A percentile compares a stretch with the other conserved stretches of the same genome.
phyloP scores from a whole-genome alignment of 1,139 yeast genomes.

The Magnusiomyces magnusii region DNA sequence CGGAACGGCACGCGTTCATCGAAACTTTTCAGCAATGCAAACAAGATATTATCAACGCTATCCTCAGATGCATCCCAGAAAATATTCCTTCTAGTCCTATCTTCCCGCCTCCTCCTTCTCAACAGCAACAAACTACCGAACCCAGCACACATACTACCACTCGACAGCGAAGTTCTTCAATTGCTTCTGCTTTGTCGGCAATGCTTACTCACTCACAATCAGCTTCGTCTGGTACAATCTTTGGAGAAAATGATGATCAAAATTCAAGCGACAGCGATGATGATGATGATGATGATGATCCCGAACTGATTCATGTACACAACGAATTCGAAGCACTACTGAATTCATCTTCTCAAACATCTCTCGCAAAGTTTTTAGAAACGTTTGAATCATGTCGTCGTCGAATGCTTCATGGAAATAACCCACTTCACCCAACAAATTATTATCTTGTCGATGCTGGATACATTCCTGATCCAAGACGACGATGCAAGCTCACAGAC shows the following conservation, averaged over 20 bases:
- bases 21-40: constrained; percentile 2
- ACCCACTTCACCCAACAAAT: neutral
- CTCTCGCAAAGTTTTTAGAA: constrained; percentile 1
- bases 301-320: neutral
- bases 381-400: constrained; percentile 2
- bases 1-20: neutral
- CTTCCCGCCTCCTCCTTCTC: neutral
- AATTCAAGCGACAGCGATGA: neutral
- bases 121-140: neutral
- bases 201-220: neutral
- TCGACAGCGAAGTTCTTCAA: neutral
- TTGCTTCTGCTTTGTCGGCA: neutral
- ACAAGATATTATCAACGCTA: constrained; percentile 1
- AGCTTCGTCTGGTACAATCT: neutral
- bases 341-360: neutral
- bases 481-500: neutral
- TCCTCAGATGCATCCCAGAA: constrained; percentile 2
- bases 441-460: constrained; percentile 6
- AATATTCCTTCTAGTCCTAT: neutral
- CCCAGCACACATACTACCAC: neutral
- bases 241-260: neutral
- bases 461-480: constrained; percentile 5
- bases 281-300: neutral
- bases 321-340: neutral
- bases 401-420: neutral